Evolutionary conservation across 2,329 filamentous ascomycete genomes (phyloP).

Genomic region (Escovopsis sp.): DNA sequence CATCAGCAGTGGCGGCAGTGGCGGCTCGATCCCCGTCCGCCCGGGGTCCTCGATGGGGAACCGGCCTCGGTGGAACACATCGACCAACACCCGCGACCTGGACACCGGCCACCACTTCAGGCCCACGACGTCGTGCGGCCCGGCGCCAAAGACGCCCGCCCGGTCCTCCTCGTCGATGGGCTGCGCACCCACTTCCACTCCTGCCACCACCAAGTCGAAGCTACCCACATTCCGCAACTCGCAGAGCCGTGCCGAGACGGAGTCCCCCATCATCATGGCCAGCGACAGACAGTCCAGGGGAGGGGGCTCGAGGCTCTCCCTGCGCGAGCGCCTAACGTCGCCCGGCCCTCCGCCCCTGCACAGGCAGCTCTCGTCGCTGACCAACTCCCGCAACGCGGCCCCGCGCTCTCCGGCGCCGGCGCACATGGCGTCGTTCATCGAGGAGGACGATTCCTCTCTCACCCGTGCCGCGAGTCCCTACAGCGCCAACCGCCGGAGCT

Average conservation of each 20-base stretch:
- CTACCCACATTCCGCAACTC: constrained; percentile 36
- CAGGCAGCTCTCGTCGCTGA: constrained; percentile 31
- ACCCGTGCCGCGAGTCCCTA: constrained; percentile 43
- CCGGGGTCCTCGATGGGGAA: constrained; percentile 32
- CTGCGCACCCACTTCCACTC: constrained; percentile 9
- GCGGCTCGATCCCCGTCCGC: constrained; percentile 21
- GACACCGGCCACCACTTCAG: constrained; percentile 56
- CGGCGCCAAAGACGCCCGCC: constrained; percentile 34
- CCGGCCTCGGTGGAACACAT: constrained; percentile 60
- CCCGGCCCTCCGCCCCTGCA: constrained; percentile 31
- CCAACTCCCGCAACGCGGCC: constrained; percentile 1
- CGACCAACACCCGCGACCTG: constrained; percentile 48
- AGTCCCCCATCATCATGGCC: constrained; percentile 32
- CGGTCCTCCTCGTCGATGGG: constrained; percentile 29
- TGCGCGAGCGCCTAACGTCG: constrained; percentile 37
- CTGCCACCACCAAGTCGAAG: constrained; percentile 28
- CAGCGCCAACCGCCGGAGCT: constrained; percentile 35
- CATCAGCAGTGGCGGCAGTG: constrained; percentile 13
- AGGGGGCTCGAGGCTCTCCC: constrained; percentile 32
- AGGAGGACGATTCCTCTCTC: constrained; percentile 12
- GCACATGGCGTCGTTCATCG: constrained; percentile 18
- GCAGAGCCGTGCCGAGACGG: constrained; percentile 29
- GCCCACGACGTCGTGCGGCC: constrained; percentile 45
- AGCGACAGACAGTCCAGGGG: constrained; percentile 29
- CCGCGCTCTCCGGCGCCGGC: constrained; percentile 42